Percentiles rank a stretch among this genome's conserved stretches.
Evolutionary conservation across 352 stramenopile genomes (phyloP).

Genomic region (Nothophytophthora sp.): DNA sequence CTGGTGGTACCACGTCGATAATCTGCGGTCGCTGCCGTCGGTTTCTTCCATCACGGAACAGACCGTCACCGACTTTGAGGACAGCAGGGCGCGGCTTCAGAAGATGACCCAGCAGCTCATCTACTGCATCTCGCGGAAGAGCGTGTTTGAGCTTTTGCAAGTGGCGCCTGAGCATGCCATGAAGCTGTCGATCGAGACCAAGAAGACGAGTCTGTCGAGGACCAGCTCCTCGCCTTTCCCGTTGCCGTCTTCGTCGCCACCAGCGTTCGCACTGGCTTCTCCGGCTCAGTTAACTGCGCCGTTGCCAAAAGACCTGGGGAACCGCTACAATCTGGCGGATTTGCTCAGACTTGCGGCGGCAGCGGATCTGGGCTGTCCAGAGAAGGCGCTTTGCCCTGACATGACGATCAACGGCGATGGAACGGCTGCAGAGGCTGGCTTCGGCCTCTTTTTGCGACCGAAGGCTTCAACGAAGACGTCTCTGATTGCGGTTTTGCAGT

Average conservation of each 20-base stretch:
- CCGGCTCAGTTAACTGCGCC: constrained; percentile 9
- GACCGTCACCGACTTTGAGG: constrained; percentile 45
- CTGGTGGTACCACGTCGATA: constrained; percentile 78
- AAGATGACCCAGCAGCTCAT: constrained; percentile 49
- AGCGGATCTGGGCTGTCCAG: constrained; percentile 55
- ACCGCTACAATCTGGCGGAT: constrained; percentile 53
- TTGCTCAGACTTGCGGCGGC: constrained; percentile 52
- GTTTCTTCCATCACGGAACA: constrained; percentile 29
- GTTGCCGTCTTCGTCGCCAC: constrained; percentile 13
- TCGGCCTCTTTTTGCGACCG: constrained; percentile 7
- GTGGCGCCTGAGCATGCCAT: constrained; percentile 64
- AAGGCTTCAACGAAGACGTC: constrained; percentile 9
- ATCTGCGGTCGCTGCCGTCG: constrained; percentile 24
- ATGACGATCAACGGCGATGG: constrained; percentile 15
- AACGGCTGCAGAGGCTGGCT: constrained; percentile 4
- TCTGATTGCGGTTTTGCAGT: constrained; percentile 46
- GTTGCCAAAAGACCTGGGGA: constrained; percentile 18
- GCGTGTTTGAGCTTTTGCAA: constrained; percentile 64
- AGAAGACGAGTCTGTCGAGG: constrained; percentile 23
- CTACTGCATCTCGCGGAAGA: constrained; percentile 58
- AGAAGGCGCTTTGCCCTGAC: constrained; percentile 32
- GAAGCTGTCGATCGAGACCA: constrained; percentile 41
- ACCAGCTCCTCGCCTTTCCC: constrained; percentile 30
- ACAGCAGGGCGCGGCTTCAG: constrained; percentile 30
- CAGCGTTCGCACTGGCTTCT: background rate